phyloP scores from a whole-genome alignment of 2,329 filamentous ascomycete species.

The Didymella pinodella region DNA sequence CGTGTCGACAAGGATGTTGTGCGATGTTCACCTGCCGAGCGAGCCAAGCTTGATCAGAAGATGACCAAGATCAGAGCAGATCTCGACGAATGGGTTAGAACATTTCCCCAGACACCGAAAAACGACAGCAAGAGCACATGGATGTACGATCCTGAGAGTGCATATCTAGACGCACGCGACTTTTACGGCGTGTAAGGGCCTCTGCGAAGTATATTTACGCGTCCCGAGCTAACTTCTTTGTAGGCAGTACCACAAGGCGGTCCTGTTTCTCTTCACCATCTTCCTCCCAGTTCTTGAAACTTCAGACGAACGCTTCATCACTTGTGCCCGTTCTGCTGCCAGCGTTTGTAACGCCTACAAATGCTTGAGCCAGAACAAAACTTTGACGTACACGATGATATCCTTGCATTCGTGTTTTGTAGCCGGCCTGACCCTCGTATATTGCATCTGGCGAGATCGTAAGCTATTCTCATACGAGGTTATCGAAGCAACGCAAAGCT shows the following conservation, averaged over 20 bases:
- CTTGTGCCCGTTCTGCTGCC: constrained; percentile 36
- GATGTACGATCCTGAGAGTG: constrained; percentile 40
- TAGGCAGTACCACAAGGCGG: constrained; percentile 38
- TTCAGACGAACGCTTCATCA: constrained; percentile 31
- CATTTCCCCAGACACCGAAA: constrained; percentile 30
- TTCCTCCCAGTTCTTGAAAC: constrained; percentile 32
- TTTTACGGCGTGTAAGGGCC: constrained; percentile 30
- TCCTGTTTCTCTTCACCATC: constrained; percentile 36
- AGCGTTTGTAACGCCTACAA: constrained; percentile 38
- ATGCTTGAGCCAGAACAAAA: constrained; percentile 35
- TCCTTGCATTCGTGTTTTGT: constrained; percentile 40
- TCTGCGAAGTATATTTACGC: not conserved
- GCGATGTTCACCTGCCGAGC: constrained; percentile 24
- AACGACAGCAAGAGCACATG: constrained; percentile 32
- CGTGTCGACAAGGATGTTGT: constrained; percentile 34
- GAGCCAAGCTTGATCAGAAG: constrained; percentile 30
- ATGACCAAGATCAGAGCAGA: constrained; percentile 29
- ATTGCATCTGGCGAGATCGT: constrained; percentile 39
- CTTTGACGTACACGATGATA: constrained; percentile 40
- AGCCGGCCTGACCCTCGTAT: constrained; percentile 36
- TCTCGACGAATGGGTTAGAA: constrained; percentile 33
- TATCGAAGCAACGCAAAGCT: constrained; percentile 36
- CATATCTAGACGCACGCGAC: constrained; percentile 34
- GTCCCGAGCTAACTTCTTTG: not conserved
- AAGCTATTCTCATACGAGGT: constrained; percentile 37